These are phyloP conservation scores for Fusarium verticillioides DNA, from an alignment of 2,329 filamentous ascomycete genomes.

Conservation along the genomic window DNA sequence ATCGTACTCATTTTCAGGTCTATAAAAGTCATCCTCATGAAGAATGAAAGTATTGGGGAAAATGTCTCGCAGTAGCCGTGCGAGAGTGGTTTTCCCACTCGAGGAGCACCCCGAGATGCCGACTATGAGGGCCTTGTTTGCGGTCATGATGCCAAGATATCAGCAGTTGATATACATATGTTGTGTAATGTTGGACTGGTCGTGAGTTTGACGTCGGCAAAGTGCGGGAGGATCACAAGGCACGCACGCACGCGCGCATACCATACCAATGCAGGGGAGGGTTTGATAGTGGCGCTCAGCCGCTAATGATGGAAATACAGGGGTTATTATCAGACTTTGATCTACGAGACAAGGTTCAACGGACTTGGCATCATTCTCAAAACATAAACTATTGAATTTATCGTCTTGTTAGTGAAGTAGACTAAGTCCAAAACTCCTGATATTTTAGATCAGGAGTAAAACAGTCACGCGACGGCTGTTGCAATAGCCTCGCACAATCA, in stretches of 20 bases:
- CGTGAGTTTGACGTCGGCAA: constrained; percentile 5
- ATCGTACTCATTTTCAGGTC: constrained; percentile 75
- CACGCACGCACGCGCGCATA: neutral
- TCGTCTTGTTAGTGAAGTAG: neutral
- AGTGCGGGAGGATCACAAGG: constrained; percentile 5
- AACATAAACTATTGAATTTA: neutral
- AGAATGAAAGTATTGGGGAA: constrained; percentile 84
- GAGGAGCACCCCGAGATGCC: constrained; percentile 91
- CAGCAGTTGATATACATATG: neutral
- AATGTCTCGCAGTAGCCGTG: constrained; percentile 83
- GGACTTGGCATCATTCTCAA: neutral
- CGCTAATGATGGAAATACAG: constrained; percentile 9
- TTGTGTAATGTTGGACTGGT: neutral
- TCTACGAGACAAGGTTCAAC: neutral
- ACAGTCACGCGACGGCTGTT: neutral
- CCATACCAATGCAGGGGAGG: constrained; percentile 9
- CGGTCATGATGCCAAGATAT: constrained; percentile 44
- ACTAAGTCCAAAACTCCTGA: neutral
- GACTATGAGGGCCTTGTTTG: constrained; percentile 70
- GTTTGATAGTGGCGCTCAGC: constrained; percentile 14
- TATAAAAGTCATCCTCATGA: constrained; percentile 97
- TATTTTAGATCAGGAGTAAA: neutral
- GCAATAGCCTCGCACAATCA: neutral
- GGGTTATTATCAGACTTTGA: neutral
- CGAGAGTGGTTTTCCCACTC: constrained; percentile 94